These are phyloP conservation scores for Apiospora marii DNA, from an alignment of 2,329 filamentous ascomycete species.

Conservation along the genomic window DNA sequence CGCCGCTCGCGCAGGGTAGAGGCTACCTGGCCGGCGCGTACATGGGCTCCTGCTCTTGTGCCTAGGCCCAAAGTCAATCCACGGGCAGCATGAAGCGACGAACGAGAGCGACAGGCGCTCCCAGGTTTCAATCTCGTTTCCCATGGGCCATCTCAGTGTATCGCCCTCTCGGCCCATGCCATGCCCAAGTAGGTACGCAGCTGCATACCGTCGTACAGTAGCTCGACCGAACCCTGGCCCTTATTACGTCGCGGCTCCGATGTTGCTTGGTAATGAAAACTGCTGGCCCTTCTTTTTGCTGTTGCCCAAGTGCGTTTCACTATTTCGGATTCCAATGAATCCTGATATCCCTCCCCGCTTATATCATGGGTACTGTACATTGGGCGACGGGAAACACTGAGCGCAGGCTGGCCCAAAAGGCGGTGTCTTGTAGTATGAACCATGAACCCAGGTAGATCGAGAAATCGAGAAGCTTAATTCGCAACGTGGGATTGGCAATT, in stretches of 20 bases:
- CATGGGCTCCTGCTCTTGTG: neutral
- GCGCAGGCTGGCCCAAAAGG: neutral
- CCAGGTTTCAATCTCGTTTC: conserved; percentile 17
- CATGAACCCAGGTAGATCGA: conserved; percentile 13
- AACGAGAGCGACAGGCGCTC: neutral
- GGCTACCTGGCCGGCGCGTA: conserved; percentile 14
- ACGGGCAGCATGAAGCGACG: conserved; percentile 5
- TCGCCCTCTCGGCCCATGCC: neutral
- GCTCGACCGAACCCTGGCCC: conserved; percentile 20
- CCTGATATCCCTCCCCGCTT: conserved; percentile 21
- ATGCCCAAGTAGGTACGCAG: conserved; percentile 20
- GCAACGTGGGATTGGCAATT: conserved; percentile 10
- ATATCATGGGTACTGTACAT: conserved; percentile 19
- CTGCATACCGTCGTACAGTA: conserved; percentile 14
- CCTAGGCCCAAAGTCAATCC: conserved; percentile 15
- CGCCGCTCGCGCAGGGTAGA: conserved; percentile 13
- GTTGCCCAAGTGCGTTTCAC: conserved; percentile 20
- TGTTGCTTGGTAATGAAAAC: conserved; percentile 19
- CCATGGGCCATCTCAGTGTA: conserved; percentile 5
- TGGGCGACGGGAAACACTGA: neutral
- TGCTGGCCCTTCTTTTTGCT: conserved; percentile 7
- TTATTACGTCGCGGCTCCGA: conserved; percentile 20
- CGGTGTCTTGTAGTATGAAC: neutral
- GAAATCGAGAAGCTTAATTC: conserved; percentile 5
- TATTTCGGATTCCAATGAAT: conserved; percentile 7